These are phyloP conservation scores for Kewa caespitosa DNA, from an alignment of 179 eudicot species.

Conservation along the genomic window DNA sequence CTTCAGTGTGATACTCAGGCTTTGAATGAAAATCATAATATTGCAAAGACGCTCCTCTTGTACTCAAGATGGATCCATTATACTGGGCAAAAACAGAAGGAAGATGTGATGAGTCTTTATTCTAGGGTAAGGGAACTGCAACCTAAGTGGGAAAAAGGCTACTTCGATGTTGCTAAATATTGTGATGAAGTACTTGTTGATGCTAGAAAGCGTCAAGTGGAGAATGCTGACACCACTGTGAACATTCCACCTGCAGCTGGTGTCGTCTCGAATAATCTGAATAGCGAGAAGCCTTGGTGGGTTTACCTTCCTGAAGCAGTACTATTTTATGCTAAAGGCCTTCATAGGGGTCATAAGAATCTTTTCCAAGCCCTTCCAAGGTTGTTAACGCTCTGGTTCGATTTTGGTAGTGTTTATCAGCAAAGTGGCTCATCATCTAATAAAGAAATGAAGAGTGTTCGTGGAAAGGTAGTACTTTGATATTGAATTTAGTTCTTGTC, in stretches of 20 bases:
- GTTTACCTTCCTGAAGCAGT: conserved; percentile 79
- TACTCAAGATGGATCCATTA: conserved; percentile 98
- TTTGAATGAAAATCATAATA: conserved; percentile 57
- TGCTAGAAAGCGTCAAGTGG: conserved; percentile 94
- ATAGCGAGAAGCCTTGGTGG: conserved; percentile 84
- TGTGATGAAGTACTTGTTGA: conserved; percentile 96
- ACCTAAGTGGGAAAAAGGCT: conserved; percentile 99
- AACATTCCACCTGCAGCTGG: conserved; percentile 44
- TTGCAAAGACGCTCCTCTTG: conserved; percentile 87
- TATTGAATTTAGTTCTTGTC: not conserved
- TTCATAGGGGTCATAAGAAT: conserved; percentile 91
- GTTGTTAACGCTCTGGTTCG: conserved; percentile 98
- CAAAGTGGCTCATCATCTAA: conserved; percentile 55
- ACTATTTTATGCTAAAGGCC: conserved; percentile 91
- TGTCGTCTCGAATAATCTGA: conserved; percentile 41
- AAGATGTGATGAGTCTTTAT: conserved; percentile 88
- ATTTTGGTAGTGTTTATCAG: conserved; percentile 86
- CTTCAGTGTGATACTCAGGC: conserved; percentile 49
- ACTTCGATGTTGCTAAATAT: conserved; percentile 89
- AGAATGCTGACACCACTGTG: conserved; percentile 46
- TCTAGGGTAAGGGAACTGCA: conserved; percentile 93
- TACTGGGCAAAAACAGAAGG: conserved; percentile 97
- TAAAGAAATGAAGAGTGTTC: conserved; percentile 71
- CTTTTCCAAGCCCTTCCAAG: conserved; percentile 98
- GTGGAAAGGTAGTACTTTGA: conserved; percentile 55